phyloP scores from a whole-genome alignment of 208 protist species.

The Perkinsela sp. region DNA sequence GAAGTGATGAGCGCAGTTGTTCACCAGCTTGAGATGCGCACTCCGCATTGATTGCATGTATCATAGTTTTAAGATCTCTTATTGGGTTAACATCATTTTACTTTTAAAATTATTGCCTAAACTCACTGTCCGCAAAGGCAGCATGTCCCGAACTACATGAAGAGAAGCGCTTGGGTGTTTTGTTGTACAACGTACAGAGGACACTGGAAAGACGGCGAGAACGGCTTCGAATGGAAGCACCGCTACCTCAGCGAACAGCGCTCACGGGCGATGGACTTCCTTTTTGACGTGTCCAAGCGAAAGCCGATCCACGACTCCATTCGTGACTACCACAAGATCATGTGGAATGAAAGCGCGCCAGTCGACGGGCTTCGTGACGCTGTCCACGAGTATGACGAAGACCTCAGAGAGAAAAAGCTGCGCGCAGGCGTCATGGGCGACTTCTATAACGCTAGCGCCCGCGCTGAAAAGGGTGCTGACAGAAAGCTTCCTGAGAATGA shows the following conservation, averaged over 20 bases:
- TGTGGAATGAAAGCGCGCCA: background rate
- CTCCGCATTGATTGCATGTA: too few species aligned
- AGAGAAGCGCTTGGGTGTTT: too few species aligned
- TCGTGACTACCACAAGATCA: background rate
- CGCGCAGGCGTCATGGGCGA: background rate
- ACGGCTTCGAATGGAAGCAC: slow-evolving; percentile 2
- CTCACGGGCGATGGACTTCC: background rate
- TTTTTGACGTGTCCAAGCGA: slow-evolving; percentile 1
- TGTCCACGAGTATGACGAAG: background rate
- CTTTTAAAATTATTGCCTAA: too few species aligned
- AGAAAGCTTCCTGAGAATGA: background rate
- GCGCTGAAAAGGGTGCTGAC: background rate
- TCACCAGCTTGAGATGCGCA: too few species aligned
- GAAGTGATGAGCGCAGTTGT: background rate
- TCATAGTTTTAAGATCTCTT: too few species aligned
- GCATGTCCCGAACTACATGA: too few species aligned
- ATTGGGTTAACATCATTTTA: too few species aligned
- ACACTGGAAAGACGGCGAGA: slow-evolving; percentile 1
- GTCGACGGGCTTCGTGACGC: background rate
- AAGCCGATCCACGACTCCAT: slow-evolving; percentile 1
- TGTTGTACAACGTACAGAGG: background rate
- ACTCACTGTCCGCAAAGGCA: too few species aligned
- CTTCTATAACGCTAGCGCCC: background rate
- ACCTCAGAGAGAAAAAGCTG: background rate
- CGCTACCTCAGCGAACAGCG: slow-evolving; percentile 2